Percentiles rank a stretch among this genome's conserved stretches.
Evolutionary conservation across 176 grass and related monocot species (phyloP).

Genomic region (Musa troglodytarum): DNA sequence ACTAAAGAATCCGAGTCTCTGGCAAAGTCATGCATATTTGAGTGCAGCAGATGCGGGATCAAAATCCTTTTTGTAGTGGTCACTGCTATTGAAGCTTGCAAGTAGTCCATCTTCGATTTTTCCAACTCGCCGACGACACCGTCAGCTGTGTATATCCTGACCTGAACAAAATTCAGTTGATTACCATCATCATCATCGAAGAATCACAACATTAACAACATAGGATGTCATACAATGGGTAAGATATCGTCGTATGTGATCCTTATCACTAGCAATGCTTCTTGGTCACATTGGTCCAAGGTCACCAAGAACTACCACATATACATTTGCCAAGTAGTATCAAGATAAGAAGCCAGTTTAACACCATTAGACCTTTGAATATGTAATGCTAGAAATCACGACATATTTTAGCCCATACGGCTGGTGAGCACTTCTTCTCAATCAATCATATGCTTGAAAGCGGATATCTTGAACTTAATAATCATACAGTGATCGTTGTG

Average conservation of each 20-base stretch:
- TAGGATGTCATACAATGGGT: background rate
- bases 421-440: no score
- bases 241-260: background rate
- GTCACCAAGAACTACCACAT: background rate
- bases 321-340: background rate
- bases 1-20: constrained; percentile 51
- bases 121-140: constrained; percentile 47
- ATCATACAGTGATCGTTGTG: no score
- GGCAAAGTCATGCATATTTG: constrained; percentile 59
- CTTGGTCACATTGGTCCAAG: background rate
- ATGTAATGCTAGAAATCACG: no score
- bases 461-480: no score
- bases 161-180: constrained; percentile 23
- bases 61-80: constrained; percentile 45
- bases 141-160: constrained; percentile 68
- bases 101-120: constrained; percentile 78
- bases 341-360: no score
- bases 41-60: constrained; percentile 58
- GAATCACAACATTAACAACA: background rate
- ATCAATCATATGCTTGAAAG: no score
- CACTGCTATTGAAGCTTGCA: constrained; percentile 76
- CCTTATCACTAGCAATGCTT: background rate
- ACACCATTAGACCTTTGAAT: no score
- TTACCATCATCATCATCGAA: background rate
- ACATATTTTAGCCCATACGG: no score